Conservation (phyloP, 768 basidiomycete species). For the Kwoniella bestiolae region DNA sequence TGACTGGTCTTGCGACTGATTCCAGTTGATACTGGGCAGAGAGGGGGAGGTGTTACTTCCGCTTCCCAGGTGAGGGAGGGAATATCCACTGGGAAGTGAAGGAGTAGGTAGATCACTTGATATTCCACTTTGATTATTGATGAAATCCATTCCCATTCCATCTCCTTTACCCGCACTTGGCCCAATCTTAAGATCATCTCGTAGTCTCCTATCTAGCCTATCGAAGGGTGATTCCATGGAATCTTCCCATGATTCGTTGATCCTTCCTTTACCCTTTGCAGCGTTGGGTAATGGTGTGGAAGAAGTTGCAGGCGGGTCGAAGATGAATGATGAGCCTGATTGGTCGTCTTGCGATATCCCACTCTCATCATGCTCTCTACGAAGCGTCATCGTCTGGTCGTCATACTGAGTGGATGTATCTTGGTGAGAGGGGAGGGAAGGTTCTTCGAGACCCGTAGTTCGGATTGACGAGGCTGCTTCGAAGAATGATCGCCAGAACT, state of each 20-base stretch:
- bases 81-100: slow-evolving; percentile 41
- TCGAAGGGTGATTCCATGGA: slow-evolving; percentile 76
- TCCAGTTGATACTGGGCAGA: slow-evolving; percentile 1
- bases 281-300: slow-evolving; percentile 71
- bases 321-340: slow-evolving; percentile 72
- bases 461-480: slow-evolving; percentile 88
- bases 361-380: slow-evolving; percentile 23
- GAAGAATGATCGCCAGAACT: slow-evolving; percentile 98
- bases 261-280: slow-evolving; percentile 7
- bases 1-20: slow-evolving; percentile 1
- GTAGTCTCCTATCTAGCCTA: slow-evolving; percentile 60
- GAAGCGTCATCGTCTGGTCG: slow-evolving; percentile 25
- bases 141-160: not conserved
- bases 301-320: slow-evolving; percentile 66
- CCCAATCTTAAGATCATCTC: slow-evolving; percentile 44
- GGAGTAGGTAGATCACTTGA: slow-evolving; percentile 40
- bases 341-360: slow-evolving; percentile 53
- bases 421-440: slow-evolving; percentile 27
- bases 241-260: slow-evolving; percentile 63
- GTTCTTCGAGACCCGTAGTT: slow-evolving; percentile 72
- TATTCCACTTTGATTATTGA: not conserved
- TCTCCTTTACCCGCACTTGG: slow-evolving; percentile 10
- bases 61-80: slow-evolving; percentile 18
- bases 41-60: not conserved
- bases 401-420: slow-evolving; percentile 29